Percentiles rank a stretch among this genome's conserved stretches.
phyloP scores from a whole-genome alignment of 768 basidiomycete species.

The Xanthoconium stramineum region DNA sequence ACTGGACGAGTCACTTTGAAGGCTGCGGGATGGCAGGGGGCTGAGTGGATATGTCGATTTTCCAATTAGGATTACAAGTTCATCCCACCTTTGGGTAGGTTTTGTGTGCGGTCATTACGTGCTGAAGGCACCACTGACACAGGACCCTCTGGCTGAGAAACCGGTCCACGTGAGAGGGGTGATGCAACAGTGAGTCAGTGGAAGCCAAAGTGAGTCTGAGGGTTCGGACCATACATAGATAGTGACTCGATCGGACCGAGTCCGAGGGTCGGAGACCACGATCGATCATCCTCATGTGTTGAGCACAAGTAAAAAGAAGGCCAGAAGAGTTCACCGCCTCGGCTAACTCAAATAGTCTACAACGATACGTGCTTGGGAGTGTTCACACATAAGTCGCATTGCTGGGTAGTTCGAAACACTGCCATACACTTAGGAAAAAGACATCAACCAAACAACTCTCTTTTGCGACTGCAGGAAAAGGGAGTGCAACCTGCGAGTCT shows the following conservation, averaged over 20 bases:
- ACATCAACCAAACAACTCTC: no score
- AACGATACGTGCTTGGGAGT: no score
- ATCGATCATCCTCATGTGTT: neutral
- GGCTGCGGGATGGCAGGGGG: neutral
- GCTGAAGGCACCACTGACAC: no score
- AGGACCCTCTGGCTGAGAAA: neutral
- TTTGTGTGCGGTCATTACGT: no score
- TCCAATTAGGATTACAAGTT: neutral
- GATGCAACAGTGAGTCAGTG: neutral
- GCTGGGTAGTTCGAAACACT: neutral
- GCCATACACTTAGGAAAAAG: no score
- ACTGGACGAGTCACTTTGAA: neutral
- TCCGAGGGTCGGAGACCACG: neutral
- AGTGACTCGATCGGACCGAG: neutral
- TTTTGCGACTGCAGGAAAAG: no score
- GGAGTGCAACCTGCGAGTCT: no score
- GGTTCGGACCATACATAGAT: neutral
- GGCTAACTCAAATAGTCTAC: no score
- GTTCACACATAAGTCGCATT: no score
- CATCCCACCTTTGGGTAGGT: neutral
- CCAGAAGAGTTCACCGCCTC: no score
- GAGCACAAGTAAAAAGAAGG: neutral
- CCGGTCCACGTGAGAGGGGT: neutral
- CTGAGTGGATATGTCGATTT: no score
- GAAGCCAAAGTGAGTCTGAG: neutral